A percentile compares a stretch with the other conserved stretches of the same genome.
Conservation (phyloP, 1,284 basidiomycete genomes). For the Leccinum discolor region DNA sequence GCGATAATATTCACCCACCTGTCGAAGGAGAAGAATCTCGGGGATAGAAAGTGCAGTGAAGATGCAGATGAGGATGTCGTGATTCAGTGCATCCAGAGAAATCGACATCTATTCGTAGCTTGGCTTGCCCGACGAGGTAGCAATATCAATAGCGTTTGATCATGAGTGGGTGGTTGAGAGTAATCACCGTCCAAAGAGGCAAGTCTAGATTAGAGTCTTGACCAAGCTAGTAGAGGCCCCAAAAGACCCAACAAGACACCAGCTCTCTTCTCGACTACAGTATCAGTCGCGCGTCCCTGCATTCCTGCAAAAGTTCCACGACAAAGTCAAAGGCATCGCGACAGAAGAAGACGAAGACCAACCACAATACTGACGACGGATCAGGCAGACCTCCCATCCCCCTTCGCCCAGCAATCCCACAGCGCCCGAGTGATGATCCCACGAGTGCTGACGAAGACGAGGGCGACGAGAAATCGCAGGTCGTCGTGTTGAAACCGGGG, state of each 20-base stretch:
- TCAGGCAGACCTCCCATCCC: slow-evolving; percentile 75
- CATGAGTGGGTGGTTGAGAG: not conserved
- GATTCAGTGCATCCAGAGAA: slow-evolving; percentile 31
- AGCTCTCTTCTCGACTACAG: slow-evolving; percentile 63
- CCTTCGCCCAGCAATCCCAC: slow-evolving; percentile 69
- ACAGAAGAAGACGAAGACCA: slow-evolving; percentile 39
- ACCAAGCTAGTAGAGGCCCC: slow-evolving; percentile 41
- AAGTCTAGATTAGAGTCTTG: slow-evolving; percentile 7
- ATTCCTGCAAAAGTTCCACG: slow-evolving; percentile 63
- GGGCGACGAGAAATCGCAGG: slow-evolving; percentile 80
- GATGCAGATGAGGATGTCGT: slow-evolving; percentile 52
- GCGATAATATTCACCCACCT: slow-evolving; percentile 35
- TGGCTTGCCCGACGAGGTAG: not conserved
- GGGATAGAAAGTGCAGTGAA: slow-evolving; percentile 46
- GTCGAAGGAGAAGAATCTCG: slow-evolving; percentile 47
- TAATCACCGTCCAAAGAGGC: slow-evolving; percentile 15
- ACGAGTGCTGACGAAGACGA: slow-evolving; percentile 77
- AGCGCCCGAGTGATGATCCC: slow-evolving; percentile 69
- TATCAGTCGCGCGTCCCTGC: slow-evolving; percentile 55
- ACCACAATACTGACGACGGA: slow-evolving; percentile 49
- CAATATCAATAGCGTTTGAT: not conserved
- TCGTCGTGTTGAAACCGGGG: slow-evolving; percentile 83
- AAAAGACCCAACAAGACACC: slow-evolving; percentile 67
- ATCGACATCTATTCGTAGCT: slow-evolving; percentile 16
- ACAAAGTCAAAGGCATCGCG: slow-evolving; percentile 52